Evolutionary conservation across 2,329 filamentous ascomycete genomes (phyloP), one percentile per base, ranked within the genome.

Genomic region (Penicillium olsonii): DNA sequence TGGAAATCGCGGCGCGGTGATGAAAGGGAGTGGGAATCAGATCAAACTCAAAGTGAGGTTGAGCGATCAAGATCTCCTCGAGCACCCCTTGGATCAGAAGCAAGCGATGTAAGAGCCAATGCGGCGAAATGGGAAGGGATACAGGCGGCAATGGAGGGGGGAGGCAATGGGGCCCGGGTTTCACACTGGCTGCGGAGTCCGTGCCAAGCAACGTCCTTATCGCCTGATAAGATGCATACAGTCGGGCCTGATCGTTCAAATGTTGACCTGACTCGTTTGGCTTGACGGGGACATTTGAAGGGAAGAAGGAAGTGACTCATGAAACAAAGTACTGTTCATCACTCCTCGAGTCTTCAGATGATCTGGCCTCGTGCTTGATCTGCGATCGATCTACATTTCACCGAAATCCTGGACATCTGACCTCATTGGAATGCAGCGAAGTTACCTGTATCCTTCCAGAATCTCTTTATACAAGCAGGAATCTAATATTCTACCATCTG

Each of bases 191-290:
- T 55, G 59, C 54, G 56, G 57, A 58, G 57, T 59, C 52, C 42
- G 44, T 45, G 58, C 56, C 55, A 54, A 60, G 57, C 44, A 38
- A 18, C 42, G 22, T 35, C 45, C 53, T 61, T 59, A 61, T 61
- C 59, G 38, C 14, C 48, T 46, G 56, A 59, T 60, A 57, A 59
- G 57, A 56, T 50, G 53, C 42, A 17, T 5, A 9, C 8, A 24
- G 22, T 24, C 22, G 22, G 22, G 22, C 22, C 22, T 24, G 22
- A 24, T 24, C 22, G 8, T 8, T 24, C 22, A 24, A 24, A 24
- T 24, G 22, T 24, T 8, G 5, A 24, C 22, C 8, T 24, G 22
- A 24, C 22, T 24, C 22, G 22, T 5, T n/a, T 24, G 22, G 8
- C 22, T 24, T 24, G 8, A 5, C 8, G 4, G 22, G 22, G 8